phyloP scores from a whole-genome alignment of 306 rosid genomes.

The Ormosia semicastrata region DNA sequence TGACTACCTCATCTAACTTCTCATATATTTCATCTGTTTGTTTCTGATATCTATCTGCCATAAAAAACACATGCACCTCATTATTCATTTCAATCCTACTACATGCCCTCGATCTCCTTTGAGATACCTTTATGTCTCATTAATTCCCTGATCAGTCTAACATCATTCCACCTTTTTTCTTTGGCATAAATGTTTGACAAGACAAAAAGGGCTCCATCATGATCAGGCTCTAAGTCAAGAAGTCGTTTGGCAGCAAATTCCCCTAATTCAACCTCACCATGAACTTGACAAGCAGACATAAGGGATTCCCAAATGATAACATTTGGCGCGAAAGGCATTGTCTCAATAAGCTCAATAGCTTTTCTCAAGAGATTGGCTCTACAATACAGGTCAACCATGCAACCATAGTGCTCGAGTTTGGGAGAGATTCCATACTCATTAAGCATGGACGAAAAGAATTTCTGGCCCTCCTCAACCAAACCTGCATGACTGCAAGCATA shows the following conservation, averaged over 20 bases:
- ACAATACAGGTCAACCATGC: conserved; percentile 88
- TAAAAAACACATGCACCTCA: conserved; percentile 64
- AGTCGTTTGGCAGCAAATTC: conserved; percentile 74
- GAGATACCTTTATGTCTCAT: conserved; percentile 64
- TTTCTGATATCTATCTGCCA: conserved; percentile 79
- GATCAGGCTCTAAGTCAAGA: conserved; percentile 69
- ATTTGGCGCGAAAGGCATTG: conserved; percentile 78
- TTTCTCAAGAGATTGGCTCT: conserved; percentile 75
- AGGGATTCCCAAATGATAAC: conserved; percentile 88
- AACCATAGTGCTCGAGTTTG: conserved; percentile 80
- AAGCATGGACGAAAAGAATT: conserved; percentile 62
- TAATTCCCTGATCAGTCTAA: conserved; percentile 54
- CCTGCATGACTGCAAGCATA: conserved; percentile 94
- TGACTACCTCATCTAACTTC: conserved; percentile 67
- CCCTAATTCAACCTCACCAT: conserved; percentile 71
- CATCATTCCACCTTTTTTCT: conserved; percentile 80
- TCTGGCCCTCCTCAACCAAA: conserved; percentile 62
- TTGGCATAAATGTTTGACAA: conserved; percentile 81
- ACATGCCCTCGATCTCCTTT: conserved; percentile 74
- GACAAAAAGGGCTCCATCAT: conserved; percentile 77
- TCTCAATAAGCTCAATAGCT: conserved; percentile 73
- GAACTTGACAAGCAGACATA: conserved; percentile 78
- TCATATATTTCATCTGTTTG: conserved; percentile 61
- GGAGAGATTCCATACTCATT: conserved; percentile 64
- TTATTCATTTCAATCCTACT: conserved; percentile 71